These are phyloP conservation scores for Stachybotrys echinatus DNA, from an alignment of 2,329 filamentous ascomycete species.

Conservation along the genomic window DNA sequence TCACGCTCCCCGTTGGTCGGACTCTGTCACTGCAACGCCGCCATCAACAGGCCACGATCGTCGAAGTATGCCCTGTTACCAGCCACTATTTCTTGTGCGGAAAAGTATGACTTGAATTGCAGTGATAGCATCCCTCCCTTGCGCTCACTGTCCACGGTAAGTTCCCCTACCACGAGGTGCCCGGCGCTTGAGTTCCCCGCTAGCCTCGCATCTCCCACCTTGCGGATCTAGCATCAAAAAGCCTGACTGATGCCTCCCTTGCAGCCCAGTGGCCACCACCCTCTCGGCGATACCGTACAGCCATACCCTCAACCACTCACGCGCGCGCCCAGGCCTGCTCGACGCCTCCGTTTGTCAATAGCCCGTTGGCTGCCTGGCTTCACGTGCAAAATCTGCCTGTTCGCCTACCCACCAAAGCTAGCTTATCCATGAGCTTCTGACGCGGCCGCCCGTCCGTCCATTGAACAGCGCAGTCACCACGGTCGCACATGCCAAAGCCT, in stretches of 20 bases:
- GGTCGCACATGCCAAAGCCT: constrained; percentile 13
- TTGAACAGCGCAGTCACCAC: constrained; percentile 4
- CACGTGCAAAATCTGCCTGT: neutral
- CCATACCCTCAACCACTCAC: neutral
- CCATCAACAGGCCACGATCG: neutral
- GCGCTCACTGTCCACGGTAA: neutral
- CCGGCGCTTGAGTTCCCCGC: neutral
- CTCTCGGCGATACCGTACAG: neutral
- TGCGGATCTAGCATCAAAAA: neutral
- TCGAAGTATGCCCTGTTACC: neutral
- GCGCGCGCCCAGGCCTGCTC: neutral
- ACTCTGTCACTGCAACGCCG: neutral
- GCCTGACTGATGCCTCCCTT: neutral
- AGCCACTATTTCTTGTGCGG: neutral
- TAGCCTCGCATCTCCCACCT: neutral
- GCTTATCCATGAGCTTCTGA: neutral
- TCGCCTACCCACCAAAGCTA: neutral
- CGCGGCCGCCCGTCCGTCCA: neutral
- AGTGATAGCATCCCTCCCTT: neutral
- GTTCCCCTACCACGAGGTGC: neutral
- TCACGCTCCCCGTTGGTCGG: neutral
- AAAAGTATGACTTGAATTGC: neutral
- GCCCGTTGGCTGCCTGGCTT: neutral
- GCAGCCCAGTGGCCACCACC: neutral
- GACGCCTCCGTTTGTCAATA: neutral